Evolutionary conservation across 257 asterid genomes (phyloP), one percentile per base, ranked within the genome.

Genomic region (Craterostigma plantagineum): DNA sequence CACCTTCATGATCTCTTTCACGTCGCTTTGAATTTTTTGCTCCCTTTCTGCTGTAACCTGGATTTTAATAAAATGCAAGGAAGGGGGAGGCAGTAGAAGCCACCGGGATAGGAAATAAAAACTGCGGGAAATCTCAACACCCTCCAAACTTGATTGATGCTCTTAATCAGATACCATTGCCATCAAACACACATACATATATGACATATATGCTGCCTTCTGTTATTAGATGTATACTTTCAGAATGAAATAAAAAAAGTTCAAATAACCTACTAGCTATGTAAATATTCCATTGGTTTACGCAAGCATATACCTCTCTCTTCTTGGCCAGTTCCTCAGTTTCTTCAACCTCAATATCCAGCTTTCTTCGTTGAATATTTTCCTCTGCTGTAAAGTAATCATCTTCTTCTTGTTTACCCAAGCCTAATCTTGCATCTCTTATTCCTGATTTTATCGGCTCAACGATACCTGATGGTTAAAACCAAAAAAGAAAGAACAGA

Each of bases 1-100:
- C 61, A 76, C 86, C 78, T 83, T 90, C 44, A 87, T 78, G 61
- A 90, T 80, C 71, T 90, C 95, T 68, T 90, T 77, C 60, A 90
- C 99, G 55, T 90, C 95, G 45, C 69, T 75, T 52, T 90, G 84
- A 60, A 90, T 79, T 69, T 77, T 90, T 47, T 64, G 92, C 80
- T 90, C 99, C 10, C 99, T 92, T 57, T 90, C 99, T 57, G 99
- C 99, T 70, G 72, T 55, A 67, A 90, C 95, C 99, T 90, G 95
- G 90, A 83, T 90, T 74, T 74, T 72, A 80, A 82, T 83, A 90
- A 90, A 67, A 81, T 77, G 96, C 96, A 90, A 76, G 93, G 83
- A 83, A 23, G 30, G 30, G n/a, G 94, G 79, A 71, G 99, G 95
- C 91, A 90, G 99, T 75, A 90, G 92, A 83, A 79, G 91, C 92